phyloP scores from a whole-genome alignment of 2,329 filamentous ascomycete species.

The Fusarium piperis region DNA sequence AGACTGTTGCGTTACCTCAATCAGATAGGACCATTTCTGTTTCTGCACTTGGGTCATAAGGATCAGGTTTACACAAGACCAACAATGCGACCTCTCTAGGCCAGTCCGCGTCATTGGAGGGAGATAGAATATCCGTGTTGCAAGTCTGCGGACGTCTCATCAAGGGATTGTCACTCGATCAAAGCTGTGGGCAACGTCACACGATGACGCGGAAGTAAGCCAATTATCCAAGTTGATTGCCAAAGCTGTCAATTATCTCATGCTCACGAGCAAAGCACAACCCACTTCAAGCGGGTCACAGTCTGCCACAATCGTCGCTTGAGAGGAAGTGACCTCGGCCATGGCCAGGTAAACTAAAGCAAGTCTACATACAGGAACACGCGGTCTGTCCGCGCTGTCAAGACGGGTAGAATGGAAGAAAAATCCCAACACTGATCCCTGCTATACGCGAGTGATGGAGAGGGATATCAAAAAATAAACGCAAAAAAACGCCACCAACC shows the following conservation, averaged over 20 bases:
- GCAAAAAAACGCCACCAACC: constrained; percentile 47
- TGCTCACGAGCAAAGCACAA: not conserved
- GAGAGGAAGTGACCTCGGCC: not conserved
- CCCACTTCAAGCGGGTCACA: not conserved
- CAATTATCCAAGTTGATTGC: not conserved
- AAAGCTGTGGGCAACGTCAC: not conserved
- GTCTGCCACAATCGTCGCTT: not conserved
- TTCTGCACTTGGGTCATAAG: not conserved
- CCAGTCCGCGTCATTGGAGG: not conserved
- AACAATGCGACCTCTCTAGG: not conserved
- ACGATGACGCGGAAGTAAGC: not conserved
- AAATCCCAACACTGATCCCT: constrained; percentile 35
- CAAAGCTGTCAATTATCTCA: not conserved
- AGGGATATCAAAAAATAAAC: constrained; percentile 46
- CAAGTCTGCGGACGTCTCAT: not conserved
- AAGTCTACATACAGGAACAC: constrained; percentile 40
- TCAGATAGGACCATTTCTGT: not conserved
- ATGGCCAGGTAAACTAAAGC: constrained; percentile 16
- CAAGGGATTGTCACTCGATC: not conserved
- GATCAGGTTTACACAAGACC: not conserved
- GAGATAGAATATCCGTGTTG: not conserved
- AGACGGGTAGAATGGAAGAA: constrained; percentile 13
- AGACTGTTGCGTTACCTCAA: not conserved
- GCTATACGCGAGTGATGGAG: constrained; percentile 34
- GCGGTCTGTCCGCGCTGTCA: constrained; percentile 26